Conservation (phyloP, 805 yeast species). For the Wickerhamomyces chaumierensis region DNA sequence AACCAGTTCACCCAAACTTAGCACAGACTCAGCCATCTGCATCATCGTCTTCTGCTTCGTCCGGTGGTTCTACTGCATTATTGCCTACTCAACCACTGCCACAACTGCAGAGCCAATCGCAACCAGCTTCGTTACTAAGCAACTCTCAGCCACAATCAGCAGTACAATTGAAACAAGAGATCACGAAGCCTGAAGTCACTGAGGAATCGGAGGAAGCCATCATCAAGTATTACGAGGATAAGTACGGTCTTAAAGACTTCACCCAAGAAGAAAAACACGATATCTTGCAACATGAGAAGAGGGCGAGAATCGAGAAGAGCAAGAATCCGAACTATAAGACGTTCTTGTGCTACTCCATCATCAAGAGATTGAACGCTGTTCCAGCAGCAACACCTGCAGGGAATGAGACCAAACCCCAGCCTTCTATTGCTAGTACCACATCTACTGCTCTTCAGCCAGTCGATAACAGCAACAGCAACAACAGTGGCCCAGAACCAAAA, state of each 20-base stretch:
- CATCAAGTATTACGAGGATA: conserved; percentile 17
- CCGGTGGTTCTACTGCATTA: no score
- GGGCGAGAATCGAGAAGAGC: conserved; percentile 17
- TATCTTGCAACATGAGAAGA: conserved; percentile 18
- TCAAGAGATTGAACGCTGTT: conserved; percentile 18
- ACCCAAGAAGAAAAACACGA: conserved; percentile 20
- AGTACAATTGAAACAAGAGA: conserved; percentile 12
- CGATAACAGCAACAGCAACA: not conserved
- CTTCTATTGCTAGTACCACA: not conserved
- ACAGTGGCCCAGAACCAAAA: no score
- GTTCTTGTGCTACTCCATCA: conserved; percentile 18
- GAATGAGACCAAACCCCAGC: no score
- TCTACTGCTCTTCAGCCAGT: not conserved
- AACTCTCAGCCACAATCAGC: conserved; percentile 1
- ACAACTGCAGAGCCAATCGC: not conserved
- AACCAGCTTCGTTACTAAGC: no score
- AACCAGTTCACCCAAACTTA: no score
- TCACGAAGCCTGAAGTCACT: conserved; percentile 16
- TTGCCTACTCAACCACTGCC: no score
- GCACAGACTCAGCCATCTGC: not conserved
- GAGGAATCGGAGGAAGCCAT: conserved; percentile 18
- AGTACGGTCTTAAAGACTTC: conserved; percentile 17
- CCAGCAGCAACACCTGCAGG: no score
- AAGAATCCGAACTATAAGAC: conserved; percentile 19
- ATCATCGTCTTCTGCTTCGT: not conserved